Conservation (phyloP, 805 yeast species). For the Candida silvatica region DNA sequence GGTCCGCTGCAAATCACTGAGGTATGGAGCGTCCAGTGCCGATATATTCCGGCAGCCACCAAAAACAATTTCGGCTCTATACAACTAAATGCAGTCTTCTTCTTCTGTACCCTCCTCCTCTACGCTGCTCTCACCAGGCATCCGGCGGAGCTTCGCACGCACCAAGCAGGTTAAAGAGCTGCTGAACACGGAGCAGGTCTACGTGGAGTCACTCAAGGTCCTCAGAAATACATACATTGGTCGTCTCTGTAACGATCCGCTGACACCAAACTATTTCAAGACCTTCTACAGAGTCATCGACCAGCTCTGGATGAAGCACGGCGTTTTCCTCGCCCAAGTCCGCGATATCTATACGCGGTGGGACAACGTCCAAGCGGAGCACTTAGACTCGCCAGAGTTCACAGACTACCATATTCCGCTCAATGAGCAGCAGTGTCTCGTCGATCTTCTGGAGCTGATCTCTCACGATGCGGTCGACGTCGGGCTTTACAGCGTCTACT, state of each 20-base stretch:
- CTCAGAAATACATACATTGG: constrained; percentile 35
- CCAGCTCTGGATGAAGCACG: constrained; percentile 25
- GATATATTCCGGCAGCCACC: too few species aligned
- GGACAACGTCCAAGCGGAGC: constrained; percentile 5
- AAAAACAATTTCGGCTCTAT: too few species aligned
- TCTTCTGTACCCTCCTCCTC: too few species aligned
- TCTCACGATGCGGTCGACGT: constrained; percentile 15
- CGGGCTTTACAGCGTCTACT: constrained; percentile 17
- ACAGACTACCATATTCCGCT: constrained; percentile 13
- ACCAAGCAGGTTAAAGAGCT: constrained; percentile 33
- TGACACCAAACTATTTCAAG: constrained; percentile 28
- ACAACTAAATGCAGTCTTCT: too few species aligned
- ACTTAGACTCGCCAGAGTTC: constrained; percentile 16
- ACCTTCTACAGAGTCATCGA: constrained; percentile 20
- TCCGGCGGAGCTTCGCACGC: constrained; percentile 13
- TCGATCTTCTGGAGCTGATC: constrained; percentile 12
- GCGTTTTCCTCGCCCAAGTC: constrained; percentile 20
- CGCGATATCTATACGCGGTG: constrained; percentile 11
- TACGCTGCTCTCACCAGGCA: too few species aligned
- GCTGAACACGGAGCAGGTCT: constrained; percentile 37
- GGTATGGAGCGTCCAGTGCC: too few species aligned
- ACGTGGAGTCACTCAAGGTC: constrained; percentile 34
- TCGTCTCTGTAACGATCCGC: constrained; percentile 25
- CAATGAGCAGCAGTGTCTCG: constrained; percentile 14
- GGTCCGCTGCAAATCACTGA: too few species aligned